Evolutionary conservation across 169 alveolate genomes (phyloP), one percentile per base, ranked within the genome.

Genomic region (Eimeria mitis): DNA sequence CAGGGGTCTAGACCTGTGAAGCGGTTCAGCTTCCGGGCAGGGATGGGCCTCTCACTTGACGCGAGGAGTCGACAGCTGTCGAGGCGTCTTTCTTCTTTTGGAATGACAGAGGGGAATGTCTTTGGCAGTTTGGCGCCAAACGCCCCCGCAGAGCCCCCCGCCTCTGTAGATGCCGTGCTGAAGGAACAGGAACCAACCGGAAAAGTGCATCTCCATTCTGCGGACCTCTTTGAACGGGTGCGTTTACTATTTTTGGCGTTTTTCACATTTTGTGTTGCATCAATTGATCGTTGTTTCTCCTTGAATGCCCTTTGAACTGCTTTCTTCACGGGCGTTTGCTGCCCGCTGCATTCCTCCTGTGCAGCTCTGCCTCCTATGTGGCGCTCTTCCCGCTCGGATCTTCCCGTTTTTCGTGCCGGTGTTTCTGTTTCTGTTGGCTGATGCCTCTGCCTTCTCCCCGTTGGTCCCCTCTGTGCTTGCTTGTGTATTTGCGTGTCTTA

Each of bases 191-290:
- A 91, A 44, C 34, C 88, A 9, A n/a, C 56, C 37, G 95, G 83
- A 0, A 56, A 83, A 31, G 59, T 83, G 42, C 95, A 91, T 37
- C 90, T 91, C 25, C 95, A 91, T 65, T 91, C 95, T 25, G 95
- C 95, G 3, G 95, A 91, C 56, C 95, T 91, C 59, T 91, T 91
- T 42, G 95, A 91, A 34, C 83, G 95, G 61, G 95, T 91, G 21
- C 44, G 95, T 28, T 16, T 0, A 8, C 52, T 81, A 5, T 31
- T 21, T 6, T 31, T 21, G 73, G 31, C 75, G 5, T 68, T 7
- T 5, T 54, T 31, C 34, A 4, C 76, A 54, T 83, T 31, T 83
- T 42, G 59, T 40, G 9, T 47, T 21, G 1, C 40, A 21, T 76
- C 68, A 13, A n/a, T 1, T 44, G 42, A 42, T 40, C 2, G 42